These are phyloP conservation scores for Ganoderma meredithae DNA, from an alignment of 1,284 basidiomycete genomes.

Conservation along the genomic window DNA sequence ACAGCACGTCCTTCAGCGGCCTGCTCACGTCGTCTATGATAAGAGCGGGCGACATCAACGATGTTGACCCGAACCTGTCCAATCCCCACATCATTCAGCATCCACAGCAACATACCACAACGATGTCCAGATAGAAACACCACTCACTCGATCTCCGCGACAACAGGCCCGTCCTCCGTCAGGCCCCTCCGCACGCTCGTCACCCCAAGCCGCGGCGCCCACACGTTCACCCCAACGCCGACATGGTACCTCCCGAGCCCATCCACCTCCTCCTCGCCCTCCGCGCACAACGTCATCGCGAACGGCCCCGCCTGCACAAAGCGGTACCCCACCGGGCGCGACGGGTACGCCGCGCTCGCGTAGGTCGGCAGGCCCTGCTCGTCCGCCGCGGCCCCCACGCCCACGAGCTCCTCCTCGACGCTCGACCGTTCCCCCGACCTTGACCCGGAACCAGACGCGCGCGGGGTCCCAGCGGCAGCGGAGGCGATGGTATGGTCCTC, in stretches of 20 bases:
- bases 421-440: too few species aligned
- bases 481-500: slow-evolving; percentile 9
- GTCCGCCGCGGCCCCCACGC: slow-evolving; percentile 14
- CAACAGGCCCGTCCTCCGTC: slow-evolving; percentile 31
- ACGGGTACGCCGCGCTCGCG: slow-evolving; percentile 30
- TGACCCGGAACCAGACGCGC: background rate
- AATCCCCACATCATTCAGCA: background rate
- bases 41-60: slow-evolving; percentile 30
- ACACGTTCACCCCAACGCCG: slow-evolving; percentile 39
- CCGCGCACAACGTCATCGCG: slow-evolving; percentile 33
- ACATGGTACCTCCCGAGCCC: slow-evolving; percentile 33
- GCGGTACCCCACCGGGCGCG: slow-evolving; percentile 29
- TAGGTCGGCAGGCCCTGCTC: slow-evolving; percentile 35
- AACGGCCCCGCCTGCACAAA: slow-evolving; percentile 38
- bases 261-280: slow-evolving; percentile 18
- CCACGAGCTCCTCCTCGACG: slow-evolving; percentile 3
- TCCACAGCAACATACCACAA: too few species aligned
- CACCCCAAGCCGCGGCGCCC: slow-evolving; percentile 36
- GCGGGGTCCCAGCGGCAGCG: background rate
- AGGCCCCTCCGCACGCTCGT: slow-evolving; percentile 36
- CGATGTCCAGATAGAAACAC: background rate
- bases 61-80: slow-evolving; percentile 30
- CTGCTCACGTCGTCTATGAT: slow-evolving; percentile 31
- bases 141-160: slow-evolving; percentile 41
- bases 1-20: slow-evolving; percentile 34